These are phyloP conservation scores for Psophocarpus tetragonolobus DNA, from an alignment of 306 rosid genomes.

Conservation along the genomic window DNA sequence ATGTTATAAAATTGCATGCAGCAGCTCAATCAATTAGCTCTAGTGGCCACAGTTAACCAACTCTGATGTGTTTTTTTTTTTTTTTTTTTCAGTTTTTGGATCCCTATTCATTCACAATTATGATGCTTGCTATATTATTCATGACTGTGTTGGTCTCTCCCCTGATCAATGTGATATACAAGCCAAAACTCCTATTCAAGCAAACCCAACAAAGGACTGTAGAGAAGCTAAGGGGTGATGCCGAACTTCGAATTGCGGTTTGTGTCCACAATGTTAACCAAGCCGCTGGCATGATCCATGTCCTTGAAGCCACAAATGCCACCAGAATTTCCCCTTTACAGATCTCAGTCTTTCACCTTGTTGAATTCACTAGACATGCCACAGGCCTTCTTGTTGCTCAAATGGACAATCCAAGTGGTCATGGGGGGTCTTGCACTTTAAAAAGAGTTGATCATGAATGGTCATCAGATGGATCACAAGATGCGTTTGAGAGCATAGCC, in stretches of 20 bases:
- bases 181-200: slow-evolving; percentile 25
- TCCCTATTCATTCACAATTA: background rate
- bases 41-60: background rate
- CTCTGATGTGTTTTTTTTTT: background rate
- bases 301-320: slow-evolving; percentile 32
- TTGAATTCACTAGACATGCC: slow-evolving; percentile 37
- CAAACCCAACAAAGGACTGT: slow-evolving; percentile 29
- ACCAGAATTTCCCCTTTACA: slow-evolving; percentile 33
- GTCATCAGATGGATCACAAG: background rate
- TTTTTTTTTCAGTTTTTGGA: slow-evolving; percentile 27
- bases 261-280: slow-evolving; percentile 36
- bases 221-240: slow-evolving; percentile 26
- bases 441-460: too few relatives aligned
- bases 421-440: background rate
- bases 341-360: slow-evolving; percentile 37
- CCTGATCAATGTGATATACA: slow-evolving; percentile 35
- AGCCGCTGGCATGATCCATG: slow-evolving; percentile 16
- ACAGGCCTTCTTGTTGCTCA: slow-evolving; percentile 35
- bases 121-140: background rate
- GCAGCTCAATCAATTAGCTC: background rate
- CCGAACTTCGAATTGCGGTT: slow-evolving; percentile 33
- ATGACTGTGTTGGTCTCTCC: slow-evolving; percentile 41
- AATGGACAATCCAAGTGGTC: background rate
- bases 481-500: slow-evolving; percentile 28
- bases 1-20: background rate